These are phyloP conservation scores for Ganoderma meredithae DNA, from an alignment of 1,284 basidiomycete species.

Conservation along the genomic window DNA sequence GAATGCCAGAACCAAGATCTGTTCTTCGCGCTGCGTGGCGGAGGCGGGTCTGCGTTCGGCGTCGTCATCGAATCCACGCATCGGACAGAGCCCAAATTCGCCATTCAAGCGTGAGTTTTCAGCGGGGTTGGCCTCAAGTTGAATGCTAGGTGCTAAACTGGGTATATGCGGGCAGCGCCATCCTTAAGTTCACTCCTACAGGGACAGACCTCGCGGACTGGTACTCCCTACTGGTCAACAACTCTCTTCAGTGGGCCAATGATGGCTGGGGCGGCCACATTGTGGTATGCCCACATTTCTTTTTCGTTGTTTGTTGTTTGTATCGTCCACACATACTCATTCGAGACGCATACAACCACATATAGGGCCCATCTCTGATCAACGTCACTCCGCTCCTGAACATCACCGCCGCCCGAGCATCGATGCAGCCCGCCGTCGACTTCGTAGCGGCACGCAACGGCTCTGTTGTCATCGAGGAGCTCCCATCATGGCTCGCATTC, in stretches of 20 bases:
- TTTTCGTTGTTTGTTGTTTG: too few relatives aligned
- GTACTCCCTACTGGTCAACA: slow-evolving; percentile 44
- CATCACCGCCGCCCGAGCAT: slow-evolving; percentile 17
- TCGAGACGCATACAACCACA: not conserved
- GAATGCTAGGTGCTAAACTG: not conserved
- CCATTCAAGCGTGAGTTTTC: slow-evolving; percentile 39
- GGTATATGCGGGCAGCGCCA: slow-evolving; percentile 25
- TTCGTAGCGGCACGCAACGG: slow-evolving; percentile 42
- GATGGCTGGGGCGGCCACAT: slow-evolving; percentile 63
- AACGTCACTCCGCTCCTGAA: slow-evolving; percentile 28
- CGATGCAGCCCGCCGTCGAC: slow-evolving; percentile 43
- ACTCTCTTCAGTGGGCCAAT: slow-evolving; percentile 49
- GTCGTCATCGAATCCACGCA: slow-evolving; percentile 42
- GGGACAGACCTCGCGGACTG: slow-evolving; percentile 31
- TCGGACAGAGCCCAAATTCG: slow-evolving; percentile 37
- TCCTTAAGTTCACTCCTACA: slow-evolving; percentile 30
- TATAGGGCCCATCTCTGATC: slow-evolving; percentile 25
- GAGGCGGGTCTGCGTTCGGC: slow-evolving; percentile 42
- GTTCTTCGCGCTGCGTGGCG: slow-evolving; percentile 43
- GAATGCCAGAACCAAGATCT: slow-evolving; percentile 46
- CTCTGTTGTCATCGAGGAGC: slow-evolving; percentile 41
- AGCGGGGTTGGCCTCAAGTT: not conserved
- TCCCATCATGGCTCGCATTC: slow-evolving; percentile 43
- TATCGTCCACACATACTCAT: not conserved
- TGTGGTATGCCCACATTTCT: slow-evolving; percentile 34